phyloP scores from a whole-genome alignment of 495 filamentous ascomycete genomes.

The Lasiosphaeria miniovina region DNA sequence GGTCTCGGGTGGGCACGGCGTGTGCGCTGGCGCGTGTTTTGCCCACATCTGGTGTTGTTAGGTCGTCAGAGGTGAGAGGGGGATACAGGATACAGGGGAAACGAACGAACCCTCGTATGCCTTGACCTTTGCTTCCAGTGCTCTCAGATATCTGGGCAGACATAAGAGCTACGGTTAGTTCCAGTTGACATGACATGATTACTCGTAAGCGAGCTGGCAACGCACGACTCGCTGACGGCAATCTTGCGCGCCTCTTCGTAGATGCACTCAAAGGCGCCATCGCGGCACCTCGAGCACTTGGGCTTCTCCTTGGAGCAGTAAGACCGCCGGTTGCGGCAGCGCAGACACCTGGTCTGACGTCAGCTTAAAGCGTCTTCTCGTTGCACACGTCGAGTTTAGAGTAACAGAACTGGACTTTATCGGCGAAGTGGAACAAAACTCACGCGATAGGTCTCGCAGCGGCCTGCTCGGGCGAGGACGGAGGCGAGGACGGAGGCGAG shows the following conservation, averaged over 20 bases:
- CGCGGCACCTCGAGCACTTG: constrained; percentile 21
- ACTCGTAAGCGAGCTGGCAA: not conserved
- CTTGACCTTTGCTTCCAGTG: constrained; percentile 21
- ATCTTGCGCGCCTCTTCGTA: constrained; percentile 22
- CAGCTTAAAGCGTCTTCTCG: too few relatives aligned
- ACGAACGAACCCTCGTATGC: constrained; percentile 15
- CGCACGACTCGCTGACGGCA: constrained; percentile 25
- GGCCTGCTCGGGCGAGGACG: constrained; percentile 1
- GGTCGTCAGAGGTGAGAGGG: not conserved
- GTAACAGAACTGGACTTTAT: not conserved
- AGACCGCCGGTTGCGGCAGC: constrained; percentile 21
- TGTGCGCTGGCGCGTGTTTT: not conserved
- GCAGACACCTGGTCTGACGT: constrained; percentile 17
- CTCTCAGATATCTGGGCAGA: constrained; percentile 17
- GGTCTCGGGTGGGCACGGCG: not conserved
- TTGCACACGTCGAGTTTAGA: too few relatives aligned
- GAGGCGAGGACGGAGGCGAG: not conserved
- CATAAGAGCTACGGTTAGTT: not conserved
- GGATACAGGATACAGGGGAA: not conserved
- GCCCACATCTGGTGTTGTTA: not conserved
- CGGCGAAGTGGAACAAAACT: not conserved
- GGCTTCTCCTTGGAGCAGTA: constrained; percentile 26
- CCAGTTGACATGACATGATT: not conserved
- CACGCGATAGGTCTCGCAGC: constrained; percentile 8
- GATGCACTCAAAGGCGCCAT: constrained; percentile 15